These are phyloP conservation scores for Sporothrix euskadiensis DNA, from an alignment of 2,329 filamentous ascomycete genomes.

Conservation along the genomic window DNA sequence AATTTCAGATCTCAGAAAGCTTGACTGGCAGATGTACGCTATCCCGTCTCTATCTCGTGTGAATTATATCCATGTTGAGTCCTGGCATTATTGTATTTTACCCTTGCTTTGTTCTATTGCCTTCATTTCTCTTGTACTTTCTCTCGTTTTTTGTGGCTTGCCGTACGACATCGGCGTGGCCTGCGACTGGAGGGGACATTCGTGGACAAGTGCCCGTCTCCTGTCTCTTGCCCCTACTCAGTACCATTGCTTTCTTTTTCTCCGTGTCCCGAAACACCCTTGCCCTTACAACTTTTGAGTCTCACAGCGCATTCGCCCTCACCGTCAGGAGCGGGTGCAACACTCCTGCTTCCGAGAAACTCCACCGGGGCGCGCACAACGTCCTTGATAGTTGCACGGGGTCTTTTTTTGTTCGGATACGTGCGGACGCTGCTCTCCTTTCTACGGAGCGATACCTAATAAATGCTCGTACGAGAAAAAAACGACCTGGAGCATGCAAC, in stretches of 20 bases:
- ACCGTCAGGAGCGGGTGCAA: conserved; percentile 14
- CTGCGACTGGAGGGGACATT: neutral
- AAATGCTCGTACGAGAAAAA: neutral
- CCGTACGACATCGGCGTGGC: neutral
- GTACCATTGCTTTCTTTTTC: neutral
- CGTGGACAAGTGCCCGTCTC: neutral
- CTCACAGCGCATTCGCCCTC: neutral
- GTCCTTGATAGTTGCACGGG: neutral
- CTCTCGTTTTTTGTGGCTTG: neutral
- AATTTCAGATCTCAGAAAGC: neutral
- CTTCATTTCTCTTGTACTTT: too few relatives aligned
- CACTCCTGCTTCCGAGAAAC: conserved; percentile 11
- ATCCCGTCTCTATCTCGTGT: neutral
- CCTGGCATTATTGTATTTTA: neutral
- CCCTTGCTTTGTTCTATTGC: neutral
- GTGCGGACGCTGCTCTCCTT: neutral
- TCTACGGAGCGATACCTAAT: neutral
- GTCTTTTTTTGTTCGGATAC: neutral
- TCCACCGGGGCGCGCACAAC: neutral
- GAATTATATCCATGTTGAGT: neutral
- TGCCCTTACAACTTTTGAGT: neutral
- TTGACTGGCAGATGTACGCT: neutral
- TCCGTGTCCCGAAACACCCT: conserved; percentile 1
- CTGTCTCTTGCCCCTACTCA: neutral
- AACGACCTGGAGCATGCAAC: conserved; percentile 2